Evolutionary conservation across 2,329 filamentous ascomycete genomes (phyloP), one percentile per base, ranked within the genome.

Genomic region (Aspergillus udagawae): DNA sequence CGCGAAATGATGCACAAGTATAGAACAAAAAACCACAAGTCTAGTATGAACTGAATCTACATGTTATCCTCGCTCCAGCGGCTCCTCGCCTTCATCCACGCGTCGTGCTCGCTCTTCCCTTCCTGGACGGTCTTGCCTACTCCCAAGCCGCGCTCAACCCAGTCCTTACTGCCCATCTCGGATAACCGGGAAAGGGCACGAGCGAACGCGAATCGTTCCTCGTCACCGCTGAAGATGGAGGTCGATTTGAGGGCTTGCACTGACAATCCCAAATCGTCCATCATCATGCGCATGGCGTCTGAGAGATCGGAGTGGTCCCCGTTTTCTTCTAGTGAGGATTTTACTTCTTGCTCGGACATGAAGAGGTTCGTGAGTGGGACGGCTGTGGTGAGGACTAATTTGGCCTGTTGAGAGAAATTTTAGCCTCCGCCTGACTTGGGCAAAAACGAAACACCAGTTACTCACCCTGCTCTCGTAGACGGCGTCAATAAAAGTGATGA

Each of bases 401-500:
- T 97, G n/a, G 92, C 92, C 74, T 93, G 84, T 28, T n/a, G 44
- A 14, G 44, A 14, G 5, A 25, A 29, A 49, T 47, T 10, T 48
- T 17, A 35, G 28, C 53, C 27, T 3, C 38, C 38, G 32, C 21
- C 20, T 17, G 5, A 32, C 25, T 20, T 23, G n/a, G 21, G 49
- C 4, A 21, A 51, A 47, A 21, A 42, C 27, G 6, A 45, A 41
- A 20, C 12, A 29, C 1, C 10, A 20, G 21, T 20, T 35, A 62
- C 78, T 58, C 71, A 84, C 82, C 65, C 81, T 75, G 62, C 77
- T 80, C 75, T 99, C 94, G 70, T 99, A 99, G 4, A 97, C 88
- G 5, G 94, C 93, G 72, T 99, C 94, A 63, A 99, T 91, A 66
- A 99, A 97, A 0, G 93, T 99, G 72, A 99, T 99, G 75, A 99